phyloP scores from a whole-genome alignment of 2,329 filamentous ascomycete species.

The Huntiella abstrusa region DNA sequence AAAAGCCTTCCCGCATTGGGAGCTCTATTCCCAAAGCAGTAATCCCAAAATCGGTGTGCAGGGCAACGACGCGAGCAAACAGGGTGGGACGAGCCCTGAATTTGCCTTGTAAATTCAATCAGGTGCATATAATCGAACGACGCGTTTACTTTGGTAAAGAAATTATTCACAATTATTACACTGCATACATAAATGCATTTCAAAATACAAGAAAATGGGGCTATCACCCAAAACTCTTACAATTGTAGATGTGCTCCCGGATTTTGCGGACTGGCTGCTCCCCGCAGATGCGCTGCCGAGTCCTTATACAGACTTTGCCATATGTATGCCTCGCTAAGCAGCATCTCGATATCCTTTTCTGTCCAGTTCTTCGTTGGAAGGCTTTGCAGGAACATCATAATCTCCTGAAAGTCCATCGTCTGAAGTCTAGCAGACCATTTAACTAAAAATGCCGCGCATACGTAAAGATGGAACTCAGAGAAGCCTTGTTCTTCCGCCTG shows the following conservation, averaged over 20 bases:
- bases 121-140: no score
- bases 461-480: constrained; percentile 94
- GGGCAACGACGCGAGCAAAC: background rate
- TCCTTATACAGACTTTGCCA: constrained; percentile 97
- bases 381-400: constrained; percentile 98
- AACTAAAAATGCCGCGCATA: constrained; percentile 91
- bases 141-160: background rate
- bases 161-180: background rate
- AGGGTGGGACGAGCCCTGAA: background rate
- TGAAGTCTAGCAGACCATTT: constrained; percentile 94
- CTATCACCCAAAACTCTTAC: constrained; percentile 6
- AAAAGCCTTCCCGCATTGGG: no score
- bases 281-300: constrained; percentile 70
- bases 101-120: background rate
- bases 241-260: constrained; percentile 24
- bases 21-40: no score
- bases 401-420: constrained; percentile 95
- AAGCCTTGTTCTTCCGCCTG: constrained; percentile 97
- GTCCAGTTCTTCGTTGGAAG: constrained; percentile 88
- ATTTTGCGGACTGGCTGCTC: constrained; percentile 22
- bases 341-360: constrained; percentile 90
- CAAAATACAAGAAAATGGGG: no score
- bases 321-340: constrained; percentile 92
- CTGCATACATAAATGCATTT: no score
- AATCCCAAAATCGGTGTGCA: background rate